Conservation (phyloP, 176 grass and related monocot genomes). For the Rhynchospora pubera region DNA sequence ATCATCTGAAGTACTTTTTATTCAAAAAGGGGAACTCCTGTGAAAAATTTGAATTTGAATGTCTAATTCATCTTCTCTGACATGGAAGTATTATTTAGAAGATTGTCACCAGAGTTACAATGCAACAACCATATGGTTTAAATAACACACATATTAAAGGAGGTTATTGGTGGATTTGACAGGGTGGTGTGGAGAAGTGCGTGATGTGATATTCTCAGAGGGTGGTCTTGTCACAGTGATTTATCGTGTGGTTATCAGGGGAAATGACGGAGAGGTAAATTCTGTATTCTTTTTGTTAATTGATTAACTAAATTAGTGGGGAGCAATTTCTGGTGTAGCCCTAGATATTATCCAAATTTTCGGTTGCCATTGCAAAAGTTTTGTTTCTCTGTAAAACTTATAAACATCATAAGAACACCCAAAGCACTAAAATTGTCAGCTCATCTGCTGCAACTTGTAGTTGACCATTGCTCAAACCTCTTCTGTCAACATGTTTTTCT, state of each 20-base stretch:
- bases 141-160: neutral
- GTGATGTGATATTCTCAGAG: slow-evolving; percentile 61
- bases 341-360: neutral
- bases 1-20: neutral
- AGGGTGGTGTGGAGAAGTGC: slow-evolving; percentile 97
- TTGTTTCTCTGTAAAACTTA: neutral
- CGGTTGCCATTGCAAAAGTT: neutral
- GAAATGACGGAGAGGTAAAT: slow-evolving; percentile 85
- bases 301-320: neutral
- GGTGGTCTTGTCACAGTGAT: slow-evolving; percentile 76
- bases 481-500: neutral
- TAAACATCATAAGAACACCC: neutral
- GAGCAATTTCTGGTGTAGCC: neutral
- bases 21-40: neutral
- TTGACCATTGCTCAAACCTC: neutral
- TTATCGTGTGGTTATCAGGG: slow-evolving; percentile 74
- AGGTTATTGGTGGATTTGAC: slow-evolving; percentile 1
- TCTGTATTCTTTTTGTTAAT: neutral
- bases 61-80: neutral
- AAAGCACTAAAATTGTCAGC: neutral
- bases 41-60: neutral
- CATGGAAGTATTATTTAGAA: neutral
- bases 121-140: neutral
- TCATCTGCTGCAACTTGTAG: neutral
- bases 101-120: neutral